Evolutionary conservation across 2,329 filamentous ascomycete genomes (phyloP), one percentile per base, ranked within the genome.

Genomic region (Alternaria atra): DNA sequence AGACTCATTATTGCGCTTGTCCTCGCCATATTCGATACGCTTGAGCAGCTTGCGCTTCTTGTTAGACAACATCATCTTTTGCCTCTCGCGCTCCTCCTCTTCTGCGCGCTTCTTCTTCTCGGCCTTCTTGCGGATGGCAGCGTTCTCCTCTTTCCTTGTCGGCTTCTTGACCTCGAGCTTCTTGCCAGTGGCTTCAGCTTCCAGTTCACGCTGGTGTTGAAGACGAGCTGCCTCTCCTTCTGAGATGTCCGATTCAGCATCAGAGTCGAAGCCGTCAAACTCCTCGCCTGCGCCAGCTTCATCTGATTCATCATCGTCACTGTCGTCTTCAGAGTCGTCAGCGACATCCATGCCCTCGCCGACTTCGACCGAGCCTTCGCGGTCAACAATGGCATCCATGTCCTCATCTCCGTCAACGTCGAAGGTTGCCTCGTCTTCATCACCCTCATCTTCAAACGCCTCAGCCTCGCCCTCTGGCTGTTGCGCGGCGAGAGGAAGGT

Each of bases 31-130:
- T 76, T 93, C 86, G 92, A 99, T 99, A 84, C 97, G 95, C 84
- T 98, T 95, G 69, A 94, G 91, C 74, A 97, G 84, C 89, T 97
- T 97, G 74, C 95, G 87, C 89, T 98, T 99, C 87, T 96, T 95
- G 80, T 96, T 92, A 80, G 91, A 92, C 84, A 98, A 90, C 95
- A 99, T 99, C 83, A 96, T 95, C 88, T 97, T 97, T 78, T 92
- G 90, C 65, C 94, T 87, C 80, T 97, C 93, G 60, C 96, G 81
- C 73, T 98, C 94, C 80, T 98, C 95, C 4, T 91, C 89, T 76
- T 95, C 91, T 73, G 86, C 82, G 66, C 81, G 81, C 72, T 81
- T 77, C 72, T 87, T 86, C 77, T 85, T 85, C 61, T 88, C 87
- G 35, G 88, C 87, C 61, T 82, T 80, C 80, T 91, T 90, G 83